Base-by-base conservation (phyloP, 1,284 basidiomycete genomes). In the Sporisorium iseilematis-ciliati region DNA sequence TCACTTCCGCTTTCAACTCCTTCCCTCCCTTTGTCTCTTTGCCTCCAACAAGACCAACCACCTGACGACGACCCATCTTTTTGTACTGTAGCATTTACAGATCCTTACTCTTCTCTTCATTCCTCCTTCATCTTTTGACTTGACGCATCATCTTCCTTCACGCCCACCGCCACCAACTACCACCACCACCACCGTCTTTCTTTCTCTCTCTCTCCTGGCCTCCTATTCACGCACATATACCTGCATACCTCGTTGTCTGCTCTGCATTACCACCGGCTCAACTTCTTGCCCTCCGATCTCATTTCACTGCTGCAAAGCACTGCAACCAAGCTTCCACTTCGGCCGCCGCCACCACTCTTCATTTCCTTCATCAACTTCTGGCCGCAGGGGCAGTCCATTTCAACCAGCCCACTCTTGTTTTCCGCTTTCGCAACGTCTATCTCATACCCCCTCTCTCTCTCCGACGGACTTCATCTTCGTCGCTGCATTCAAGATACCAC, bases 141-240 rank as follows among this genome's bases (percentile, higher is more conserved):
- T 26, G 29, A n/a, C 29, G 12, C 16, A 16, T 33, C 20, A 8
- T 35, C 29, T 26, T 43, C 6, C 4, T 8, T 21, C 48, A 20
- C 11, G 35, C 38, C 29, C 46, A 8, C n/a, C 41, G n/a, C 46
- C 7, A 29, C 35, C 31, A n/a, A 16, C 49, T 5, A 10, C 23
- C 29, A 25, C 45, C 16, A n/a, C 10, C 64, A 5, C 12, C 56
- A 40, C 56, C 59, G 35, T 51, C 57, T 38, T 63, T 61, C 57
- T 52, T 29, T n/a, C 25, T 25, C n/a, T 26, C 55, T 57, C 16
- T 51, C 46, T 40, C n/a, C n/a, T 20, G 25, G 49, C 31, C 59
- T 63, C 60, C 64, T 64, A 48, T 57, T 16, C 50, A 43, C 45
- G 35, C 54, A 50, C 57, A 67, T 63, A 60, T 53, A 73, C 50